Evolutionary conservation across 306 rosid species (phyloP).

Genomic region (Macrotyloma uniflorum): DNA sequence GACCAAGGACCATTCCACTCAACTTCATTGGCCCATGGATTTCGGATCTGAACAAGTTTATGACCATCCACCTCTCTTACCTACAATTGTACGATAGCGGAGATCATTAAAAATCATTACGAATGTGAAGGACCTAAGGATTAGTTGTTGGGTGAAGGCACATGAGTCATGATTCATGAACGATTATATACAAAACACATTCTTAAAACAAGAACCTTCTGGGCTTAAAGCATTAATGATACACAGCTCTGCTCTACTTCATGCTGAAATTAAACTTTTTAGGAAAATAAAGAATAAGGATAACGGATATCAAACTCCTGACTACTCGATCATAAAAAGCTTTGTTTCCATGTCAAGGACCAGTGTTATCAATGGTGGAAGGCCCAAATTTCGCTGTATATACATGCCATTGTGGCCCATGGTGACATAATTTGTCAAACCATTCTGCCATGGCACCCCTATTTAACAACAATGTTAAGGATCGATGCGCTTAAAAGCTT

Average conservation of each 20-base stretch:
- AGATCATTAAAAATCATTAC: conserved; percentile 23
- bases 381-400: neutral
- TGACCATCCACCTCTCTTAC: conserved; percentile 97
- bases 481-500: neutral
- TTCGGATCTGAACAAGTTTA: conserved; percentile 97
- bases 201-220: neutral
- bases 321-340: neutral
- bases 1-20: conserved; percentile 99
- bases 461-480: neutral
- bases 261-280: neutral
- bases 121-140: neutral
- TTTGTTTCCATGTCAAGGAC: neutral
- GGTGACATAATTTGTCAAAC: neutral
- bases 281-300: neutral
- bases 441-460: neutral
- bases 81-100: conserved; percentile 46
- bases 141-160: conserved; percentile 4
- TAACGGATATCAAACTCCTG: neutral
- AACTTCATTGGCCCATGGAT: conserved; percentile 99
- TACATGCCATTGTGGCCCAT: neutral
- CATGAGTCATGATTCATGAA: neutral
- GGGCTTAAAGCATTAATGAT: neutral
- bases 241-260: neutral
- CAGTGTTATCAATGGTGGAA: neutral
- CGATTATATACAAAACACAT: neutral